Base-by-base conservation (phyloP, 805 yeast genomes). In the Saturnispora zaruensis region DNA sequence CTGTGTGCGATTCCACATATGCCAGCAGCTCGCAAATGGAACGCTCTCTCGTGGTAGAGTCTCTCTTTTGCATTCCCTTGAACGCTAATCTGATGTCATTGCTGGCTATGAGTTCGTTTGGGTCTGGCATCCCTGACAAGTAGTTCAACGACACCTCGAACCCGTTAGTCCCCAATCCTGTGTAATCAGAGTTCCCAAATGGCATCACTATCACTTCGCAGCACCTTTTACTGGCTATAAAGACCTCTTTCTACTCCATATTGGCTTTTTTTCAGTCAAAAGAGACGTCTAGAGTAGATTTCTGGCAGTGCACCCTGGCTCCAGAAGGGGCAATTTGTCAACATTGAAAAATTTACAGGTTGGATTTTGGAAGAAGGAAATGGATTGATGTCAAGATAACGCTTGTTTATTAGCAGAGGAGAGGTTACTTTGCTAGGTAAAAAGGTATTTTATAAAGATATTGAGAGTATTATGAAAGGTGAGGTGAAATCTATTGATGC, bases 21-120 rank as follows among this genome's bases (percentile, higher is more conserved):
- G 63, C 58, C 3, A 71, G 57, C 28, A 84, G 61, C 40, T 85
- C 95, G 5, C 56, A 61, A 24, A 88, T 68, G 1, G 93, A 88
- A 61, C 83, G 86, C 57, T 87, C 96, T 60, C 82, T 85, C 0
- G 98, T 91, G n/a, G 79, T 81, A 6, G 82, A 76, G 59, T 89
- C 96, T 60, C 84, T 78, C 65, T 89, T 90, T 62, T 84, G 62
- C 45, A 90, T 65, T 8, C 85, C 78, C 61, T 85, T 89, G 70
- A 89, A 84, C n/a, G 81, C 70, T 9, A 89, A 69, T 41, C 76
- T 75, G 50, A 84, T 64, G 9, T 69, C 67, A 14, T 67, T 54
- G 2, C 83, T 71, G 40, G 79, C 67, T 9, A 67, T 52, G 5
- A 82, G 57, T 11, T 68, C 57, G 43, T 74, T 74, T 7, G 85